A percentile compares a stretch with the other conserved stretches of the same genome.
Conservation (phyloP, 2,329 filamentous ascomycete genomes). For the Colletotrichum liaoningense region DNA sequence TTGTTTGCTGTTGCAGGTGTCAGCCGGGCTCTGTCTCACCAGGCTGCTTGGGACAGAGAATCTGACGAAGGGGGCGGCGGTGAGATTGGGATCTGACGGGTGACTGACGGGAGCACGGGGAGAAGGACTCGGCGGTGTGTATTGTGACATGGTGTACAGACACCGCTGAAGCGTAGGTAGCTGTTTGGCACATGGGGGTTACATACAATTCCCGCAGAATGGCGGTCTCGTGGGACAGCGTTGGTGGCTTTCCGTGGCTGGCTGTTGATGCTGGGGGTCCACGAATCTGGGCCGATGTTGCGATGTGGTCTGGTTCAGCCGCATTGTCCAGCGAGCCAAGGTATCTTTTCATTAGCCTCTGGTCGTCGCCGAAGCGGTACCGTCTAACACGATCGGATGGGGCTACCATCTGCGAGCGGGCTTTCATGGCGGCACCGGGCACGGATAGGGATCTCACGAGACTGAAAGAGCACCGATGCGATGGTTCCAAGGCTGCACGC, state of each 20-base stretch:
- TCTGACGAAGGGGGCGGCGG: background rate
- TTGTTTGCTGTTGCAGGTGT: conserved; percentile 11
- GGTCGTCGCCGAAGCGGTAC: background rate
- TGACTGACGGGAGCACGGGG: background rate
- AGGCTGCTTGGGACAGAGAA: background rate
- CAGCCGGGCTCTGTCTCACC: background rate
- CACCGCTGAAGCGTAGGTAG: no score
- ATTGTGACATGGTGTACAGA: background rate
- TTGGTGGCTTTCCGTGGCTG: background rate
- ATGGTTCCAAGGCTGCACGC: background rate
- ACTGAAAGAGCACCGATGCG: background rate
- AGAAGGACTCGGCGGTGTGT: background rate
- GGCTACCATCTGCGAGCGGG: background rate
- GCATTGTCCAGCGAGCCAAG: background rate
- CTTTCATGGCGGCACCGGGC: background rate
- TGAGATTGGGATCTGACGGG: background rate
- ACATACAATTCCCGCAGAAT: background rate
- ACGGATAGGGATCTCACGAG: background rate
- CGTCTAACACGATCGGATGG: background rate
- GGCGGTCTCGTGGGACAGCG: background rate
- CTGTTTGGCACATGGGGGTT: background rate
- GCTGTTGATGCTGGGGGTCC: background rate
- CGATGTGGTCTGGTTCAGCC: background rate
- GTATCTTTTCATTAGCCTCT: background rate
- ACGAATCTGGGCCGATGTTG: background rate